A percentile compares a stretch with the other conserved stretches of the same genome.
Conservation (phyloP, 805 yeast species). For the Lipomyces mesembrius region DNA sequence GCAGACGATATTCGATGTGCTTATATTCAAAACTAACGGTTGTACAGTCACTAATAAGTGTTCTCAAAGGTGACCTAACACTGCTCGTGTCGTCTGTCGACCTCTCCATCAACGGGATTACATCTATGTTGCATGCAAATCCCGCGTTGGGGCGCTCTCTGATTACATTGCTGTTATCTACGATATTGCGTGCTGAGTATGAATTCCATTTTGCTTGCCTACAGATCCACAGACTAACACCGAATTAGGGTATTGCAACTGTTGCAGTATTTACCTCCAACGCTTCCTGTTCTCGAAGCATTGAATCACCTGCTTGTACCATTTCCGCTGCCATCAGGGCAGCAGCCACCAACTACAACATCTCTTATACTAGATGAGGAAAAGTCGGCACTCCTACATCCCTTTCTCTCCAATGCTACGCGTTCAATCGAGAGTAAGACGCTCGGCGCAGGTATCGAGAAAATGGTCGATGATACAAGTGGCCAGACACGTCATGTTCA, state of each 20-base stretch:
- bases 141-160: conserved; percentile 25
- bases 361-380: conserved; percentile 25
- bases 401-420: conserved; percentile 30
- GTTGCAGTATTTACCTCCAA: conserved; percentile 29
- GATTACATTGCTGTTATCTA: conserved; percentile 21
- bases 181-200: conserved; percentile 24
- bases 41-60: conserved; percentile 9
- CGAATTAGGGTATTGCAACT: conserved; percentile 23
- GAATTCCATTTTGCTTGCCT: background rate
- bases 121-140: conserved; percentile 25
- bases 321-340: background rate
- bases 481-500: conserved; percentile 29
- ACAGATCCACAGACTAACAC: background rate
- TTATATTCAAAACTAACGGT: background rate
- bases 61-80: conserved; percentile 14
- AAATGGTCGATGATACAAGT: background rate
- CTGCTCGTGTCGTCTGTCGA: conserved; percentile 27
- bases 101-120: conserved; percentile 23
- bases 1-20: background rate
- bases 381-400: conserved; percentile 27
- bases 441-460: background rate
- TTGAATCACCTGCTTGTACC: conserved; percentile 19
- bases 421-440: conserved; percentile 19
- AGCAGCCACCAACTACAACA: background rate
- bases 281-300: conserved; percentile 30